Base-by-base conservation (phyloP, 495 filamentous ascomycete species). In the Baudoinia panamericana region DNA sequence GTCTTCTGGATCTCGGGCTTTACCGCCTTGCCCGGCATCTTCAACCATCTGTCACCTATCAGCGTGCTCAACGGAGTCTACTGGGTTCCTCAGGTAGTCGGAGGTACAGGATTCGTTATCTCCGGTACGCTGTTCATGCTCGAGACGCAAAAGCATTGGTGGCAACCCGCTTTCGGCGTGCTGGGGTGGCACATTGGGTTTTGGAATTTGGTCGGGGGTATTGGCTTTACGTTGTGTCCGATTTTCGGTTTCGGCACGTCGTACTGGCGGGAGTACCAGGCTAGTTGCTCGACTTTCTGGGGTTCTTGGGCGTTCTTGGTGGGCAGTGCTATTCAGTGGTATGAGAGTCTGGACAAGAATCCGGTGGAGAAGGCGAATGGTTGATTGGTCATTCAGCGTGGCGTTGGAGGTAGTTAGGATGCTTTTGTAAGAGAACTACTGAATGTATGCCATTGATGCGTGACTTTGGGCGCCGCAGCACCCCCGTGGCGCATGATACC, bases 1-100 rank as follows among this genome's bases (percentile, higher is more conserved):
- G 63, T 84, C 42, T 79, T 76, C 59, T 82, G 72, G 71, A 76
- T 82, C 41, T 63, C 73, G 2, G 77, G 77, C 16, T 70, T 83
- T 44, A 77, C 75, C 0, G 71, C 70, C 3, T 48, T 83, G 2
- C 78, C 80, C 4, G 63, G 67, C 3, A 75, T 82, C 42, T 59
- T 58, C 41, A 53, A 67, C 35, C 45, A 64, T 27, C 53, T 75
- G 52, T 62, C 62, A 11, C 58, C 62, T 31, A 46, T 62, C 10
- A 43, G 66, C 1, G 35, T 37, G 25, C 60, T 70, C 0, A 66
- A 77, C 51, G 72, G 75, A 11, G 63, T 71, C 0, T 82, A 71
- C 57, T 83, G 77, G 80, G 57, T 68, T 0, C 77, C 79, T 2
- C 74, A 84, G 53, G 73, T 82, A 4, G 61, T 82, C 0, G 77